Evolutionary conservation across 345 rosid species (phyloP), one percentile per base, ranked within the genome.

Genomic region (Brassica nigra): DNA sequence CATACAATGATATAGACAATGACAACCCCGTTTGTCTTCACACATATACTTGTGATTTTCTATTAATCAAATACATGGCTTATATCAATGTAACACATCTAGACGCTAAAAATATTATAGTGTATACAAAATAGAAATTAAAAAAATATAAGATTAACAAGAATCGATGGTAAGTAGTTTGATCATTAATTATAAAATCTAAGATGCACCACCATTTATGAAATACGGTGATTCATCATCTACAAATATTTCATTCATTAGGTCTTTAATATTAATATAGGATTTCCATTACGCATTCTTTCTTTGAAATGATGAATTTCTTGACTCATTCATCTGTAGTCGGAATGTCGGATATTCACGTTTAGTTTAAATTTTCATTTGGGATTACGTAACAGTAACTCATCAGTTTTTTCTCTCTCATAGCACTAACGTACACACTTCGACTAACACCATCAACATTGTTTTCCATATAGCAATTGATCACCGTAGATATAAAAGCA

Each of bases 1-100:
- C 78, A 74, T 62, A 49, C 65, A 61, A 61, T 61, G 33, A 28
- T 10, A 27, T 49, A 49, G 52, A 68, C 11, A 74, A 16, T 79
- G 65, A 61, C 82, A 47, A 62, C 78, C 5, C 65, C 18, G 4
- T 49, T 61, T 79, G 82, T 79, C 78, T 61, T 61, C 64, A 71
- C 75, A 67, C 42, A 12, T 37, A 73, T 66, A 70, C 82, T 81
- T 49, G 47, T 16, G 8, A 28, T 59, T 74, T 68, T 66, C 55
- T 68, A 80, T 62, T 28, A 49, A 49, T 44, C 34, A 47, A 20
- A 23, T 67, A 58, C 6, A 65, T 65, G 66, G 67, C 55, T 67
- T 67, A 68, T 73, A 59, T 23, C 64, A 62, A 23, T 66, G 31
- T 67, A 37, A 66, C 73, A 44, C 69, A 66, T 63, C 47, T 78